A percentile compares a stretch with the other conserved stretches of the same genome.
These are phyloP conservation scores for Geranium brycei DNA, from an alignment of 345 rosid species.

Conservation along the genomic window DNA sequence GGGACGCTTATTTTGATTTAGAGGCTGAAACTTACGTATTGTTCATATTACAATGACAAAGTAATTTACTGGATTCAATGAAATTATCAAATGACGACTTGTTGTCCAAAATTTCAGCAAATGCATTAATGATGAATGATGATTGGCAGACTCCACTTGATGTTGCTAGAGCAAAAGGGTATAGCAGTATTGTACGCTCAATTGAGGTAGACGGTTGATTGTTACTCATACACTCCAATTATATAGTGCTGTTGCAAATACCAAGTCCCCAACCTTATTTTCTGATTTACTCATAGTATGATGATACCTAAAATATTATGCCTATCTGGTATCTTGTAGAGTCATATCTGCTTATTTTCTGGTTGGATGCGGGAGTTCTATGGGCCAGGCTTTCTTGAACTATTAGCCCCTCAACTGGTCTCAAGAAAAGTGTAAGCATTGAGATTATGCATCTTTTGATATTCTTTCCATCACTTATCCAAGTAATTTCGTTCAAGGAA, in stretches of 20 bases:
- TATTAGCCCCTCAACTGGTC: conserved; percentile 66
- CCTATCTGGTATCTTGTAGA: conserved; percentile 24
- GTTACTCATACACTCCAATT: background rate
- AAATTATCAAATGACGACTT: too few species aligned
- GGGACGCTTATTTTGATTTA: too few species aligned
- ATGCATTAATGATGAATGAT: conserved; percentile 70
- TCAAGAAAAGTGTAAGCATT: conserved; percentile 78
- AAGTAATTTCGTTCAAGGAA: too few species aligned
- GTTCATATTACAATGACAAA: background rate
- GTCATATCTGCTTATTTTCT: conserved; percentile 69
- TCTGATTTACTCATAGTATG: too few species aligned
- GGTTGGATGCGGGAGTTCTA: conserved; percentile 91
- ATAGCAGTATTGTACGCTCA: conserved; percentile 53
- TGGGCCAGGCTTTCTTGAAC: conserved; percentile 77
- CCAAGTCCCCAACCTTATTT: too few species aligned
- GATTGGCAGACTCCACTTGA: conserved; percentile 85
- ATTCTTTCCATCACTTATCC: background rate
- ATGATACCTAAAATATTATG: too few species aligned
- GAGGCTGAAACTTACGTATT: too few species aligned
- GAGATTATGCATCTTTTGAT: conserved; percentile 4
- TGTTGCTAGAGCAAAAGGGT: conserved; percentile 79
- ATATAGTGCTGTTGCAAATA: too few species aligned
- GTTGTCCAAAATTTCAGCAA: conserved; percentile 33
- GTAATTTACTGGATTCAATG: background rate
- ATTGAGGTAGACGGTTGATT: conserved; percentile 48